Percentiles rank a stretch among this genome's conserved stretches.
Evolutionary conservation across 2,329 filamentous ascomycete species (phyloP).

Genomic region (Cercospora nicotianae): DNA sequence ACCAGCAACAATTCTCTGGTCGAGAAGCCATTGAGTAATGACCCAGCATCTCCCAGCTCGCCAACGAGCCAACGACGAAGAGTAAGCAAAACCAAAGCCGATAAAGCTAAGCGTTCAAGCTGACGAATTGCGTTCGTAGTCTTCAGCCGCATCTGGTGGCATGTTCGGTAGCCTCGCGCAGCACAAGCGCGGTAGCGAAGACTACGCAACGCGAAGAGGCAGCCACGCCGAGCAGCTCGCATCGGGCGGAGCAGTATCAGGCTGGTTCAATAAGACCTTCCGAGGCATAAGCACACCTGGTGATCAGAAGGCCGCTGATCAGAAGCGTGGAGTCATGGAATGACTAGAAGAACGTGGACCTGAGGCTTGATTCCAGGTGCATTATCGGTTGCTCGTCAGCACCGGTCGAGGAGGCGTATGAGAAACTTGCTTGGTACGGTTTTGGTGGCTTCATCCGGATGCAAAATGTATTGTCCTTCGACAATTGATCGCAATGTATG

Average conservation of each 20-base stretch:
- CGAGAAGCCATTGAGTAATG: slow-evolving; percentile 33
- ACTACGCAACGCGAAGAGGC: slow-evolving; percentile 35
- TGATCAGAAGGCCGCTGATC: slow-evolving; percentile 13
- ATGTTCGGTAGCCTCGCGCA: slow-evolving; percentile 34
- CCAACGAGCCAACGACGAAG: slow-evolving; percentile 24
- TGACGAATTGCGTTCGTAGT: slow-evolving; percentile 16
- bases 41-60: slow-evolving; percentile 20
- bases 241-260: slow-evolving; percentile 26
- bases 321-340: slow-evolving; percentile 32
- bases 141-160: slow-evolving; percentile 30
- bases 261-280: slow-evolving; percentile 37
- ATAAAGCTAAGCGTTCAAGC: not conserved
- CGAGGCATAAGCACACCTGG: slow-evolving; percentile 26
- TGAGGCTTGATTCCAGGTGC: slow-evolving; percentile 1
- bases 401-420: not conserved
- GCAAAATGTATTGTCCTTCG: not conserved
- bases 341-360: slow-evolving; percentile 18
- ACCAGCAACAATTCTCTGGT: slow-evolving; percentile 25
- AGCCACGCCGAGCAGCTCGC: slow-evolving; percentile 30
- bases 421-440: not conserved
- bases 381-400: not conserved
- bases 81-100: slow-evolving; percentile 3
- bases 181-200: slow-evolving; percentile 37
- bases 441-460: not conserved
- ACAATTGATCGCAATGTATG: not conserved